A percentile compares a stretch with the other conserved stretches of the same genome.
These are phyloP conservation scores for Coprinopsis cinerea DNA, from an alignment of 768 basidiomycete genomes.

Conservation along the genomic window DNA sequence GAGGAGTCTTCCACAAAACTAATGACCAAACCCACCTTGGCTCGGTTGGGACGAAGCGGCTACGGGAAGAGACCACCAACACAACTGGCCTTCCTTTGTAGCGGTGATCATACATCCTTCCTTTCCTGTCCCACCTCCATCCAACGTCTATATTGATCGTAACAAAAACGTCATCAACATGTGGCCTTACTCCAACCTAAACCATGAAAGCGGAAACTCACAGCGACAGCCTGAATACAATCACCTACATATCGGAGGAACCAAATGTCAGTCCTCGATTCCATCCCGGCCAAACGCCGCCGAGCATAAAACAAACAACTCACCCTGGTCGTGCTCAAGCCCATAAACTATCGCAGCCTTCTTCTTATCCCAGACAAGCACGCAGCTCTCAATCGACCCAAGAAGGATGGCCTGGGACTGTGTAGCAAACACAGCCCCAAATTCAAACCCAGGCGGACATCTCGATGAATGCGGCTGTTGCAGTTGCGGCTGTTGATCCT, in stretches of 20 bases:
- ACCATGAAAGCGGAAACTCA: slow-evolving; percentile 20
- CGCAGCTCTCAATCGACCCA: slow-evolving; percentile 47
- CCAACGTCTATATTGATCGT: slow-evolving; percentile 33
- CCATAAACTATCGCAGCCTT: slow-evolving; percentile 51
- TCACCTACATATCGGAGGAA: slow-evolving; percentile 29
- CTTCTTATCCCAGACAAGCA: slow-evolving; percentile 58
- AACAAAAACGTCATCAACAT: slow-evolving; percentile 4
- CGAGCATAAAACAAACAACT: slow-evolving; percentile 18
- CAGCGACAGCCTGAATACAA: slow-evolving; percentile 35
- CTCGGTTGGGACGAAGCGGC: slow-evolving; percentile 23
- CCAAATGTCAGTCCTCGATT: slow-evolving; percentile 3
- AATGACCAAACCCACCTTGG: not conserved
- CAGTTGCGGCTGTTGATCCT: slow-evolving; percentile 26
- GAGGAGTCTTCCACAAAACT: not conserved
- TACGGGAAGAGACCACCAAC: slow-evolving; percentile 53
- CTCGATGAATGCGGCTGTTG: too few species aligned
- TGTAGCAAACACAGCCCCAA: slow-evolving; percentile 51
- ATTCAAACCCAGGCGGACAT: slow-evolving; percentile 18
- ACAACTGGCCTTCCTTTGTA: slow-evolving; percentile 46
- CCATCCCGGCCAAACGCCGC: slow-evolving; percentile 13
- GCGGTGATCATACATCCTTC: slow-evolving; percentile 49
- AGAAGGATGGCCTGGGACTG: slow-evolving; percentile 50
- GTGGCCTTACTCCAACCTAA: not conserved
- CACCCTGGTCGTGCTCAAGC: slow-evolving; percentile 56
- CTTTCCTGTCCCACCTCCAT: slow-evolving; percentile 33